phyloP scores from a whole-genome alignment of 805 yeast species.

The Wickerhamomyces ciferrii region DNA sequence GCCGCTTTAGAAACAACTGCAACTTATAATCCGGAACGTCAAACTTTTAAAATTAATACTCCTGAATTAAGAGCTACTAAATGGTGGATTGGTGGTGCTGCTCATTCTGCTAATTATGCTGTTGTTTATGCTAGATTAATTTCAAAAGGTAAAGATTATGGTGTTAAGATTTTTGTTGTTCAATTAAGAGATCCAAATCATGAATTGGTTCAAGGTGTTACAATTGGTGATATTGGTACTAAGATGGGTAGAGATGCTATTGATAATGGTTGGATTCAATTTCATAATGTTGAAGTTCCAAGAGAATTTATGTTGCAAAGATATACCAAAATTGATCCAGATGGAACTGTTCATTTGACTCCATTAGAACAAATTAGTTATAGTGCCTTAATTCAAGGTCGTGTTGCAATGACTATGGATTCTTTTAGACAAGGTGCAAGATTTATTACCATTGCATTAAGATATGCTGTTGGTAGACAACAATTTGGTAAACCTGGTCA shows the following conservation, averaged over 20 bases:
- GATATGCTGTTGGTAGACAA: conserved; percentile 86
- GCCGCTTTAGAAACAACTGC: conserved; percentile 91
- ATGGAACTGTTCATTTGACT: conserved; percentile 63
- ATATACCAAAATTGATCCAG: conserved; percentile 62
- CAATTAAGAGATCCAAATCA: conserved; percentile 78
- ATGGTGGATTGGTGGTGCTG: conserved; percentile 99
- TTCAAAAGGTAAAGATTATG: conserved; percentile 79
- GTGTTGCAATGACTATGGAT: conserved; percentile 86
- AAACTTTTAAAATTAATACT: conserved; percentile 71
- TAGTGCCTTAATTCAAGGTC: conserved; percentile 81
- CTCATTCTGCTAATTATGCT: conserved; percentile 86
- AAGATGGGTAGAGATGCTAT: conserved; percentile 96
- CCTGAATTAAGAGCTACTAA: conserved; percentile 92
- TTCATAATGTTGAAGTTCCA: conserved; percentile 77
- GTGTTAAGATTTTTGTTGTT: conserved; percentile 93
- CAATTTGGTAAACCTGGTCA: conserved; percentile 58
- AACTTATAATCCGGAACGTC: conserved; percentile 57
- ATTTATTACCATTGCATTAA: conserved; percentile 73
- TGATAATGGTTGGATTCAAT: conserved; percentile 96
- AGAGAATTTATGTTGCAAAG: conserved; percentile 77
- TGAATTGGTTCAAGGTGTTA: conserved; percentile 69
- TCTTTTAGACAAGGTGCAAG: conserved; percentile 77
- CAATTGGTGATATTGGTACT: conserved; percentile 88
- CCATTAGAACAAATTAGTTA: conserved; percentile 86
- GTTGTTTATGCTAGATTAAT: conserved; percentile 79